Evolutionary conservation across 2,329 filamentous ascomycete species (phyloP).

Genomic region (Fusarium guadeloupense): DNA sequence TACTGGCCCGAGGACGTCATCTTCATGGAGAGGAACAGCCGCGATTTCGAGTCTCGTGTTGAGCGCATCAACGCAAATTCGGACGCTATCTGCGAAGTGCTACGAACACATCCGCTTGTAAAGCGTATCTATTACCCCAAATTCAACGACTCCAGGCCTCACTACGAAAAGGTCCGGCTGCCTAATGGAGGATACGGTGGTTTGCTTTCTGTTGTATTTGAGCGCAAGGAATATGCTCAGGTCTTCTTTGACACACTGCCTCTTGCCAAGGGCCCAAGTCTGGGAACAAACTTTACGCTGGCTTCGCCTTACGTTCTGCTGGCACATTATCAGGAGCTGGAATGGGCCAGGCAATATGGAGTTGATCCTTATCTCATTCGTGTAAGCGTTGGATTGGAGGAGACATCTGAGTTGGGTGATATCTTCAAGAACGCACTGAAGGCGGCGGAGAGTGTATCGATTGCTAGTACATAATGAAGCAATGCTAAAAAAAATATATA

Average conservation of each 20-base stretch:
- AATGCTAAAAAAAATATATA: neutral
- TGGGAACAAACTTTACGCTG: slow-evolving; percentile 96
- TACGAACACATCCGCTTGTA: slow-evolving; percentile 69
- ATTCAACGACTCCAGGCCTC: slow-evolving; percentile 70
- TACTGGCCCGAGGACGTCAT: slow-evolving; percentile 95
- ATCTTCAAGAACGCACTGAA: slow-evolving; percentile 76
- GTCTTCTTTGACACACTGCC: slow-evolving; percentile 87
- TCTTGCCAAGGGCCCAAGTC: slow-evolving; percentile 90
- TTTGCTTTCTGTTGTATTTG: slow-evolving; percentile 84
- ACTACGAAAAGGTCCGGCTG: slow-evolving; percentile 83
- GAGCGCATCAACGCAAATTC: slow-evolving; percentile 86
- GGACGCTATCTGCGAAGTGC: slow-evolving; percentile 79
- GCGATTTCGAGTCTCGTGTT: slow-evolving; percentile 86
- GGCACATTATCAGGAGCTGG: slow-evolving; percentile 89
- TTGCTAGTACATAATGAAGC: slow-evolving; percentile 3
- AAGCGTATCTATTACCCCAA: slow-evolving; percentile 90
- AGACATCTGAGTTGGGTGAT: slow-evolving; percentile 69
- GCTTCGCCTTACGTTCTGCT: slow-evolving; percentile 90
- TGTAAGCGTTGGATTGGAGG: slow-evolving; percentile 90
- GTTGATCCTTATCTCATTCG: slow-evolving; percentile 83
- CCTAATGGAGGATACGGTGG: slow-evolving; percentile 87
- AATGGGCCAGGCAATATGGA: slow-evolving; percentile 87
- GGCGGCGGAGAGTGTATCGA: slow-evolving; percentile 55
- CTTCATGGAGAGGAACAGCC: slow-evolving; percentile 95
- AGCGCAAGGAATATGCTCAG: slow-evolving; percentile 73